Base-by-base conservation (phyloP, 2,329 filamentous ascomycete species). In the Diplodia intermedia region DNA sequence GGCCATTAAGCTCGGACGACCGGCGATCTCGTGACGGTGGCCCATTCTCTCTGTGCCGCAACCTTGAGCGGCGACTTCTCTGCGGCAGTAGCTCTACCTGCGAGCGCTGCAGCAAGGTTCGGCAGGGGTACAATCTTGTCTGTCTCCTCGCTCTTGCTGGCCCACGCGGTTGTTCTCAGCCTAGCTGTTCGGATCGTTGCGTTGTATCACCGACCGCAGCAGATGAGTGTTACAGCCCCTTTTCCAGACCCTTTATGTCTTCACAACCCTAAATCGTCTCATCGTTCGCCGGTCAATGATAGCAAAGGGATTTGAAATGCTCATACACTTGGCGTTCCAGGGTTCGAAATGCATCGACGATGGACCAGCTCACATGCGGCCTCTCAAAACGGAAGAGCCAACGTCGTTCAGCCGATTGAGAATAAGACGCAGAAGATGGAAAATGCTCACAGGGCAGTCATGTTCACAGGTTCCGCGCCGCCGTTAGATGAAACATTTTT, bases 21-120 rank as follows among this genome's bases (percentile, higher is more conserved):
- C 33, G 23, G 33, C 31, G 29, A 26, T 60, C 43, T 50, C 57
- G 18, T 62, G 57, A 62, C 40, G 40, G 14, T 49, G 57, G 26
- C 26, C 57, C 20, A 26, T 62, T n/a, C 40, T 14, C 29, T 15
- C 3, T 38, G 4, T 23, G 11, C 40, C 26, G 31, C 43, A 18
- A 38, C 57, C 26, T 11, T 29, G 56, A 31, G 57, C 43, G 12
- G 26, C 15, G 57, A 62, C 57, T 36, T 36, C 57, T 23, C 20
- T 50, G 40, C 20, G 43, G 57, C 15, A 50, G 29, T 50, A 33
- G 57, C 57, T 62, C 14, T 2, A 29, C 49, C 20, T 29, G 18
- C 40, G 36, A 62, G 43, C 26, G 40, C 57, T 23, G 11, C 54
- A 14, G 18, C 31, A n/a, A n/a, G 29, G 5, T 9, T 14, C 26